Conservation (phyloP, 2,329 filamentous ascomycete genomes). For the Ophiostoma sp. region DNA sequence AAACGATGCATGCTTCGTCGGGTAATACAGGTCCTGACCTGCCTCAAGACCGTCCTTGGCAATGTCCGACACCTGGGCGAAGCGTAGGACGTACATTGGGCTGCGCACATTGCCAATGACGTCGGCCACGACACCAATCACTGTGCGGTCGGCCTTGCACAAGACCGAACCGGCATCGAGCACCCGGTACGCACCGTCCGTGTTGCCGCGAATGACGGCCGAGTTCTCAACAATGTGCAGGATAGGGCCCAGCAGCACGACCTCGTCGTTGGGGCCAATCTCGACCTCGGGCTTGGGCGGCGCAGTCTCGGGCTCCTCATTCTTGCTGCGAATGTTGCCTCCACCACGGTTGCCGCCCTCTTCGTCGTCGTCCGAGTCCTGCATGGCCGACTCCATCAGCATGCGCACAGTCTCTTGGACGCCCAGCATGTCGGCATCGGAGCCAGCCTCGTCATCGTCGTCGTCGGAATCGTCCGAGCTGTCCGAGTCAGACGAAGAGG, state of each 20-base stretch:
- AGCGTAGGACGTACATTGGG: constrained; percentile 81
- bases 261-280: constrained; percentile 74
- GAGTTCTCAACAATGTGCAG: constrained; percentile 77
- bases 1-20: constrained; percentile 73
- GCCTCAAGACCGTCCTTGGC: constrained; percentile 64
- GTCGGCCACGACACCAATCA: constrained; percentile 82
- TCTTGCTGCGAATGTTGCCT: constrained; percentile 71
- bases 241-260: constrained; percentile 73
- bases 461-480: constrained; percentile 54
- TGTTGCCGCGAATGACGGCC: constrained; percentile 75
- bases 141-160: constrained; percentile 70
- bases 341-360: constrained; percentile 38
- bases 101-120: constrained; percentile 82
- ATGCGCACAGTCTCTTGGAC: constrained; percentile 82
- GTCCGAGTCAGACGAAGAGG: constrained; percentile 44
- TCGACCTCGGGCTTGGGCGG: constrained; percentile 74
- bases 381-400: constrained; percentile 79
- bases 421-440: constrained; percentile 66
- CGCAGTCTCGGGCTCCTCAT: constrained; percentile 68
- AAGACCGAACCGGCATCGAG: constrained; percentile 82
- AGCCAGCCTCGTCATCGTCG: constrained; percentile 58
- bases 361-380: constrained; percentile 51
- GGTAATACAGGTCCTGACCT: constrained; percentile 75
- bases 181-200: constrained; percentile 78
- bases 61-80: constrained; percentile 63